Evolutionary conservation across 495 filamentous ascomycete genomes (phyloP).

Genomic region (Xylaria bambusicola): DNA sequence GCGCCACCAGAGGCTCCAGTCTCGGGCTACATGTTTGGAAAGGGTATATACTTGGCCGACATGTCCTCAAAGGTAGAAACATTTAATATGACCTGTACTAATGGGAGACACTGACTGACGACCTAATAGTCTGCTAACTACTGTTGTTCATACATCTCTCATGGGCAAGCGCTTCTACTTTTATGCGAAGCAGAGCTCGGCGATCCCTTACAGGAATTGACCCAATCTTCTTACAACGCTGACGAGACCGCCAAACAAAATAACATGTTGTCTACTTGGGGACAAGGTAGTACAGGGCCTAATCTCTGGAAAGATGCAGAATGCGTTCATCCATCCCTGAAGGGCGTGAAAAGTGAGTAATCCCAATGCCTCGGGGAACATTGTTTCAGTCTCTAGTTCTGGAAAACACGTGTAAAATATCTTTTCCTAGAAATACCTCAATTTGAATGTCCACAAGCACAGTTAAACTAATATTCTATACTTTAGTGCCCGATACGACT

Average conservation of each 20-base stretch:
- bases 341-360: conserved; percentile 60
- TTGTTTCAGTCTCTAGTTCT: neutral
- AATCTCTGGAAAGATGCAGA: conserved; percentile 74
- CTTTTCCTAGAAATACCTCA: neutral
- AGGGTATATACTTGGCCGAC: conserved; percentile 90
- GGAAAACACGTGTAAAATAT: neutral
- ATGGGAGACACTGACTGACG: conserved; percentile 39
- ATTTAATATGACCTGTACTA: neutral
- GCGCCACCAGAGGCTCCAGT: conserved; percentile 82
- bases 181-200: conserved; percentile 83
- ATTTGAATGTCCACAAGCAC: neutral
- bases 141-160: conserved; percentile 54
- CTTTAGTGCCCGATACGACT: conserved; percentile 48
- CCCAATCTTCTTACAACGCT: conserved; percentile 57
- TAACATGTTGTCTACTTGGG: conserved; percentile 66
- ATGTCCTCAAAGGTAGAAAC: conserved; percentile 57
- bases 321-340: conserved; percentile 59
- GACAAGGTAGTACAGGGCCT: conserved; percentile 62
- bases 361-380: neutral
- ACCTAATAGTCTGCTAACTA: conserved; percentile 65
- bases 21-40: conserved; percentile 77
- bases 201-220: conserved; percentile 63
- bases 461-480: neutral
- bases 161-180: conserved; percentile 58
- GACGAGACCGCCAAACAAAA: conserved; percentile 59